Conservation (phyloP, 2,329 filamentous ascomycete genomes). For the Sporothrix luriei region DNA sequence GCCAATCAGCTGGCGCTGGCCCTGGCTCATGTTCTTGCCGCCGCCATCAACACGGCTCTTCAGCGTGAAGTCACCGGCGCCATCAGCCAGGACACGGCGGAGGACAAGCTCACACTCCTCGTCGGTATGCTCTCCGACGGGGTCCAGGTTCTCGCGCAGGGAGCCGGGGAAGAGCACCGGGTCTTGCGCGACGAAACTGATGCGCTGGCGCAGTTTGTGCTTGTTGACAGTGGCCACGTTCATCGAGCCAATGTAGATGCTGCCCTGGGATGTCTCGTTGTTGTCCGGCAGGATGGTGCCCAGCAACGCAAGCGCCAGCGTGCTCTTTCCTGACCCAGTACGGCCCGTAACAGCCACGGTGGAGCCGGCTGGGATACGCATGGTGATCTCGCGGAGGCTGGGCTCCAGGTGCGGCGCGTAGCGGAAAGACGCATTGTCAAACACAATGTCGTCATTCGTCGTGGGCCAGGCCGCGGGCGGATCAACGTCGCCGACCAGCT, state of each 20-base stretch:
- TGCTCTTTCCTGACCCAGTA: conserved; percentile 86
- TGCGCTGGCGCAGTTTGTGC: conserved; percentile 57
- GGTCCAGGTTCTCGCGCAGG: conserved; percentile 68
- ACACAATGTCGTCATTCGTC: conserved; percentile 70
- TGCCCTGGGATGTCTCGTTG: conserved; percentile 45
- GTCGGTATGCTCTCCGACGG: conserved; percentile 61
- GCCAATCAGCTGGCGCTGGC: conserved; percentile 64
- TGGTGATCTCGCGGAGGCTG: conserved; percentile 67
- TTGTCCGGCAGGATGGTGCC: conserved; percentile 56
- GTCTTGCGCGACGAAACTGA: conserved; percentile 67
- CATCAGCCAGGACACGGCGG: conserved; percentile 58
- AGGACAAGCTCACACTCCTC: conserved; percentile 56
- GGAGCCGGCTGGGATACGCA: conserved; percentile 68
- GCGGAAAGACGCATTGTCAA: conserved; percentile 74
- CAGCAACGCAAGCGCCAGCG: conserved; percentile 63
- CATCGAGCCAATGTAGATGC: conserved; percentile 57
- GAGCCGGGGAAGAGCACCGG: conserved; percentile 63
- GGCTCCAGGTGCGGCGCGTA: conserved; percentile 79
- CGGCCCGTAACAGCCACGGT: conserved; percentile 73
- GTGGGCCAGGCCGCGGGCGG: conserved; percentile 71
- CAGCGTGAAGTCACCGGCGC: conserved; percentile 45
- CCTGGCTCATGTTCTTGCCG: conserved; percentile 64
- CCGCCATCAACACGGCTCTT: conserved; percentile 59
- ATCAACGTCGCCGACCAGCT: conserved; percentile 65
- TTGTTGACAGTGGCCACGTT: conserved; percentile 59